A percentile compares a stretch with the other conserved stretches of the same genome.
Conservation (phyloP, 768 basidiomycete species). For the Auriscalpium microsporum region DNA sequence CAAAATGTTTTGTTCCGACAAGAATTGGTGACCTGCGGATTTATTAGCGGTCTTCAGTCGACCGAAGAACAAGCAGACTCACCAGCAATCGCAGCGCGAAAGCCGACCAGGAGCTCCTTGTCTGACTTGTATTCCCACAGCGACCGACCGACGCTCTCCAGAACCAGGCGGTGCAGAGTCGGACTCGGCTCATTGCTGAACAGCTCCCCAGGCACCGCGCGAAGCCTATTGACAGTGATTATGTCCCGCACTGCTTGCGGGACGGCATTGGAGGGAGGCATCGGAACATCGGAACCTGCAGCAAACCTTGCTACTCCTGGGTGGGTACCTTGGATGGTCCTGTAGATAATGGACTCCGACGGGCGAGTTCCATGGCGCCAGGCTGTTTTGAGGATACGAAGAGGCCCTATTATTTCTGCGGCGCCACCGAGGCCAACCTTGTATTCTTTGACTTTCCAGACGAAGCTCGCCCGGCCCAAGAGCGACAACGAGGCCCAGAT, state of each 20-base stretch:
- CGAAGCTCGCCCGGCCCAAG: not conserved
- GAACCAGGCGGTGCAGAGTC: not conserved
- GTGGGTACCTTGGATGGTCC: not conserved
- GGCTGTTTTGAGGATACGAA: not conserved
- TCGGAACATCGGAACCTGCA: too few species aligned
- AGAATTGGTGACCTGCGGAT: not conserved
- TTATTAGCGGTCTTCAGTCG: not conserved
- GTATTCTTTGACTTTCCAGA: not conserved
- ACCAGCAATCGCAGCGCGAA: not conserved
- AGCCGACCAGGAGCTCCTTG: not conserved
- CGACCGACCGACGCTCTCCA: not conserved
- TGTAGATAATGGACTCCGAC: not conserved
- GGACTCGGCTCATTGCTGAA: not conserved
- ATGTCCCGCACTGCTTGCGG: too few species aligned
- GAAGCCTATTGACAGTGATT: too few species aligned
- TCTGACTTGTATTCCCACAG: not conserved
- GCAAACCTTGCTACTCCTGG: too few species aligned
- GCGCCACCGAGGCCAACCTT: not conserved
- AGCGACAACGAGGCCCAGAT: not conserved
- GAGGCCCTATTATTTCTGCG: not conserved
- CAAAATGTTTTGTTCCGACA: not conserved
- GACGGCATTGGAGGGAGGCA: too few species aligned
- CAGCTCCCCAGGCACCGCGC: too few species aligned
- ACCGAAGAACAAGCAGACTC: not conserved
- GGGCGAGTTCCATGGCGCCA: not conserved